Base-by-base conservation (phyloP, 805 yeast species). In the Scheffersomyces stipitis region DNA sequence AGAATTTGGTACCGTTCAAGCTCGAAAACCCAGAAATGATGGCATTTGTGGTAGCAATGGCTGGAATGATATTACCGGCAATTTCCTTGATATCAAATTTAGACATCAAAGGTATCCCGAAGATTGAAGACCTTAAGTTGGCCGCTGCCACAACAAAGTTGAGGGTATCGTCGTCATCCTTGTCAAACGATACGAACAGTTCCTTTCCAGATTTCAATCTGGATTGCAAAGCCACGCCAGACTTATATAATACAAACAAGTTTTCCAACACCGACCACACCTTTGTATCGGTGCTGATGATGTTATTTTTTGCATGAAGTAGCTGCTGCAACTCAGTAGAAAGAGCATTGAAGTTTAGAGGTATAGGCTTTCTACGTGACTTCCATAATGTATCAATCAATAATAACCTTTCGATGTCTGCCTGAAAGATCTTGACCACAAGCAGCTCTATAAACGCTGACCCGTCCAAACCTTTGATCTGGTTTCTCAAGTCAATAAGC, bases 31-130 rank as follows among this genome's bases (percentile, higher is more conserved):
- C 99, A 0, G 96, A 89, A 49, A 93, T 82, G 10, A 93, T 83
- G 1, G 99, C 98, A 59, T 93, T 93, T 3, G 97, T 91, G 1
- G 99, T 93, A 4, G 99, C 98, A 49, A 95, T 90, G 0, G 99
- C 99, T 0, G 99, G 99, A 28, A 93, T 93, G 51, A 93, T 93
- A 60, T 91, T 93, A 4, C 99, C 99, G 0, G 99, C 99, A 45
- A 91, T 89, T 52, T 86, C 95, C 58, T 93, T 93, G 43, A 86
- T 78, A 42, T 88, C 96, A 55, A 95, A 93, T 41, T 86, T 82
- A 3, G 93, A 73, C 54, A 84, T 83, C 34, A 69, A 48, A 23
- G 81, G 85, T 38, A 90, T 89, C 16, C 72, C 68, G 54, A 90
- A 91, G 2, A 86, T 73, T 33, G 52, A 54, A 0, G 91, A 81